Evolutionary conservation across 1,284 basidiomycete species (phyloP).

Genomic region (Pseudozyma sp.): DNA sequence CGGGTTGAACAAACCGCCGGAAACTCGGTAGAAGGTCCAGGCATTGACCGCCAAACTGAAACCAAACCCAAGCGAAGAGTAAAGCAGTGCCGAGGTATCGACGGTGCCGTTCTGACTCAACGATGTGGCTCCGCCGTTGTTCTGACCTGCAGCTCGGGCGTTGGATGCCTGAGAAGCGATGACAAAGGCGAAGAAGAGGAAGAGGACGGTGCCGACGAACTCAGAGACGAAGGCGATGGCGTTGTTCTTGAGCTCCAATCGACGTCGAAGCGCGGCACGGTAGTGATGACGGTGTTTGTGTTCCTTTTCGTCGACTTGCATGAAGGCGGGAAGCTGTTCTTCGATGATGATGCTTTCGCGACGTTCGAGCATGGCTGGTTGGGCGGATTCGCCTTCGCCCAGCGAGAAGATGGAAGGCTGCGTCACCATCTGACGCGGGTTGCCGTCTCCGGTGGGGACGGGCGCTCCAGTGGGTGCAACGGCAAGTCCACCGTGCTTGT

Average conservation of each 20-base stretch:
- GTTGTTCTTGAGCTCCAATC: constrained; percentile 73
- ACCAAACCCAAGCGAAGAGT: constrained; percentile 71
- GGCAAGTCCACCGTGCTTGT: constrained; percentile 32
- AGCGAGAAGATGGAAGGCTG: constrained; percentile 43
- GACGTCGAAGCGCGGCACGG: constrained; percentile 32
- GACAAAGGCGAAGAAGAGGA: constrained; percentile 59
- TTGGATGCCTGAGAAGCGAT: constrained; percentile 54
- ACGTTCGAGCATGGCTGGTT: constrained; percentile 27
- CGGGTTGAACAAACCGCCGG: constrained; percentile 69
- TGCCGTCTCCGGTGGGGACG: constrained; percentile 26
- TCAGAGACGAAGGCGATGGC: constrained; percentile 71
- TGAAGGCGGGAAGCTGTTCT: constrained; percentile 44
- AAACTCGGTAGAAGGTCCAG: constrained; percentile 54
- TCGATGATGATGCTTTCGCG: constrained; percentile 41
- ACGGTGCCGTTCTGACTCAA: constrained; percentile 33
- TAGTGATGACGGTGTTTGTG: constrained; percentile 49
- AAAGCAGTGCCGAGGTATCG: constrained; percentile 68
- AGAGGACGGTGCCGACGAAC: constrained; percentile 71
- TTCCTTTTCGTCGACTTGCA: constrained; percentile 46
- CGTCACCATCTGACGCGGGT: constrained; percentile 27
- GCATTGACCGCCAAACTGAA: constrained; percentile 68
- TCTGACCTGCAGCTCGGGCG: constrained; percentile 20
- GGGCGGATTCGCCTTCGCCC: constrained; percentile 1
- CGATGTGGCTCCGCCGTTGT: constrained; percentile 24
- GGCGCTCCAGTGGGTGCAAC: constrained; percentile 37